Conservation (phyloP, 1,284 basidiomycete genomes). For the Gymnopus androsaceus region DNA sequence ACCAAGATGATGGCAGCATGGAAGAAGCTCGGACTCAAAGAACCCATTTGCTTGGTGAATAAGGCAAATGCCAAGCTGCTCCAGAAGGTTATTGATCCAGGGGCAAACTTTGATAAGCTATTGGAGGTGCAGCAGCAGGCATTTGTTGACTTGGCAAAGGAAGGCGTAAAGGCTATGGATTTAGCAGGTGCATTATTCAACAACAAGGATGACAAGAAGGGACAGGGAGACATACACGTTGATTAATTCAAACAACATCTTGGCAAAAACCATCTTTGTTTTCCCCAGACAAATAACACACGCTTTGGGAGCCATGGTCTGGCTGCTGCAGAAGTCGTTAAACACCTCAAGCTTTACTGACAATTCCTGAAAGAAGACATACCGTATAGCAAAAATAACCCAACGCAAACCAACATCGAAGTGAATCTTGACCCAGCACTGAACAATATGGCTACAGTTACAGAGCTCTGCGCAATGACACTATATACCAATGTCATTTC, state of each 20-base stretch:
- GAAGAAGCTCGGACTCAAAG: not conserved
- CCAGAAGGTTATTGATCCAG: not conserved
- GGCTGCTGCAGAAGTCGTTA: slow-evolving; percentile 4
- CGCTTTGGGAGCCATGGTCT: slow-evolving; percentile 7
- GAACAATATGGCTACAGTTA: slow-evolving; percentile 26
- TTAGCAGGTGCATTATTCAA: slow-evolving; percentile 8
- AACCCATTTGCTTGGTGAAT: slow-evolving; percentile 1
- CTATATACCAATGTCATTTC: slow-evolving; percentile 26
- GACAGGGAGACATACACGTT: slow-evolving; percentile 7
- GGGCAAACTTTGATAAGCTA: not conserved
- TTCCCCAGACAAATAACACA: not conserved
- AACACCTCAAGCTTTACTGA: slow-evolving; percentile 9
- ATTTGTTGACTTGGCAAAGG: not conserved
- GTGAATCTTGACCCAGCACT: slow-evolving; percentile 27
- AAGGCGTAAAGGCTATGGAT: slow-evolving; percentile 3
- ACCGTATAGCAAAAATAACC: slow-evolving; percentile 23
- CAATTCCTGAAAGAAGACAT: slow-evolving; percentile 20
- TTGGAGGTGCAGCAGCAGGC: not conserved
- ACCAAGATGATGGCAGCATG: slow-evolving; percentile 10
- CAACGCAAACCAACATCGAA: slow-evolving; percentile 24
- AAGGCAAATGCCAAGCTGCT: not conserved
- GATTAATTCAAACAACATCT: not conserved
- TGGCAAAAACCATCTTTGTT: not conserved
- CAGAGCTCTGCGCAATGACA: slow-evolving; percentile 27
- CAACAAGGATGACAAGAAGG: slow-evolving; percentile 10